Conservation (phyloP, 2,329 filamentous ascomycete species). For the Falciphora oryzae region DNA sequence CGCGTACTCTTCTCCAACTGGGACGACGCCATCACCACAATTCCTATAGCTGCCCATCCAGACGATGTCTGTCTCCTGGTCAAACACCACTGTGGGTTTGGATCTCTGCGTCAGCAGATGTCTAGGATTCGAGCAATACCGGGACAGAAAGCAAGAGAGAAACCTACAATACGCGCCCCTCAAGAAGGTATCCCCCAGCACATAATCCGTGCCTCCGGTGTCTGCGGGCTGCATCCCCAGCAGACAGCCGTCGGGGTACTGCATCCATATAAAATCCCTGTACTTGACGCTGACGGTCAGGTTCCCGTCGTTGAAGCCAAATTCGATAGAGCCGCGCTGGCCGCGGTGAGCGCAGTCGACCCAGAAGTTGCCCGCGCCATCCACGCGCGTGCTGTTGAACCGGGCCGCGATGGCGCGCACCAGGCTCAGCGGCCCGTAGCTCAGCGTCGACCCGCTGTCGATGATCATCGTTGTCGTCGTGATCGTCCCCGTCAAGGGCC, state of each 20-base stretch:
- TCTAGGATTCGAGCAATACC: background rate
- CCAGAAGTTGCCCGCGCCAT: constrained; percentile 19
- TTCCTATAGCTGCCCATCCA: constrained; percentile 34
- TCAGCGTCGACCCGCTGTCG: constrained; percentile 58
- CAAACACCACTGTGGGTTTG: constrained; percentile 28
- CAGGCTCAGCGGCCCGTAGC: constrained; percentile 53
- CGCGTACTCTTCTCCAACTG: constrained; percentile 26
- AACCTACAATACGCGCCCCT: constrained; percentile 26
- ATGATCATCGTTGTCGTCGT: constrained; percentile 39
- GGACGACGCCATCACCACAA: constrained; percentile 29
- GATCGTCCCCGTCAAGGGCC: background rate
- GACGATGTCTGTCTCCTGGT: constrained; percentile 30
- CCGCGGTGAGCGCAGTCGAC: constrained; percentile 35
- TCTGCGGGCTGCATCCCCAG: constrained; percentile 31
- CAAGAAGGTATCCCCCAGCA: constrained; percentile 33
- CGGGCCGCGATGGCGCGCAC: constrained; percentile 33
- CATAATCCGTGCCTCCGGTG: constrained; percentile 24
- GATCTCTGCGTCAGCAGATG: constrained; percentile 19
- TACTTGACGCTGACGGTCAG: constrained; percentile 37
- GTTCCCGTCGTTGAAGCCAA: constrained; percentile 36
- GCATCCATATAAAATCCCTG: constrained; percentile 37
- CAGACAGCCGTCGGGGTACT: constrained; percentile 25
- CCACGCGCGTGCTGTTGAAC: constrained; percentile 24
- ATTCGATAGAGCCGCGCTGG: constrained; percentile 36
- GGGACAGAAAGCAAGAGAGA: constrained; percentile 16